Conservation (phyloP, 2,329 filamentous ascomycete species). For the Ciborinia camelliae region DNA sequence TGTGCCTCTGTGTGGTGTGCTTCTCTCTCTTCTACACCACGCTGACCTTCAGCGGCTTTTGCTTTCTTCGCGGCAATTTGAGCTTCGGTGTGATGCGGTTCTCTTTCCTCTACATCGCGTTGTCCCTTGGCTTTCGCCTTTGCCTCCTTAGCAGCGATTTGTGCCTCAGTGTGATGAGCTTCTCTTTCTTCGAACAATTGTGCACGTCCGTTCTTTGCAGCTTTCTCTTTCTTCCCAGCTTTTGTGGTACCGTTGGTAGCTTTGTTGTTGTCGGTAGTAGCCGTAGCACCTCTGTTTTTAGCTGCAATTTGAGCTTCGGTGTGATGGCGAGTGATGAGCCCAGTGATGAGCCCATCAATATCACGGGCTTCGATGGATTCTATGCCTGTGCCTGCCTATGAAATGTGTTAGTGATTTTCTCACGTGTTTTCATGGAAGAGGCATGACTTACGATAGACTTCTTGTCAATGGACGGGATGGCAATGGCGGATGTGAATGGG, state of each 20-base stretch:
- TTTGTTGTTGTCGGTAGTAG: too few species aligned
- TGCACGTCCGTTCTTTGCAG: conserved; percentile 8
- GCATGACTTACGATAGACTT: conserved; percentile 22
- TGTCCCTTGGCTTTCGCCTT: conserved; percentile 12
- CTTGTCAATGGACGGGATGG: conserved; percentile 24
- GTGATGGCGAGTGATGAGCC: conserved; percentile 22
- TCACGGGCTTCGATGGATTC: conserved; percentile 8
- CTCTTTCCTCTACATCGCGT: conserved; percentile 19
- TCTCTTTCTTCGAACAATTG: conserved; percentile 20
- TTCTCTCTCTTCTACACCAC: conserved; percentile 17
- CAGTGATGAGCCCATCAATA: conserved; percentile 15
- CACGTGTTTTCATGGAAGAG: neutral
- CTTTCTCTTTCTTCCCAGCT: conserved; percentile 24
- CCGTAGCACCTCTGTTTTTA: conserved; percentile 26
- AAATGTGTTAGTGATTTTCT: neutral
- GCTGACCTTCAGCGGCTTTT: conserved; percentile 11
- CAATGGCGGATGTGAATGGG: conserved; percentile 28
- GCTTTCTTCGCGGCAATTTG: conserved; percentile 29
- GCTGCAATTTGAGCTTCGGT: conserved; percentile 24
- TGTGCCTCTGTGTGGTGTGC: conserved; percentile 29
- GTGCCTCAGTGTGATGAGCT: conserved; percentile 27
- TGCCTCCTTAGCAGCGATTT: conserved; percentile 28
- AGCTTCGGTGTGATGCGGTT: conserved; percentile 28
- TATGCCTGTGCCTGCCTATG: conserved; percentile 2
- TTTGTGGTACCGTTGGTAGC: conserved; percentile 10